These are phyloP conservation scores for Scalesia atractyloides DNA, from an alignment of 129 eudicot genomes.

Conservation along the genomic window DNA sequence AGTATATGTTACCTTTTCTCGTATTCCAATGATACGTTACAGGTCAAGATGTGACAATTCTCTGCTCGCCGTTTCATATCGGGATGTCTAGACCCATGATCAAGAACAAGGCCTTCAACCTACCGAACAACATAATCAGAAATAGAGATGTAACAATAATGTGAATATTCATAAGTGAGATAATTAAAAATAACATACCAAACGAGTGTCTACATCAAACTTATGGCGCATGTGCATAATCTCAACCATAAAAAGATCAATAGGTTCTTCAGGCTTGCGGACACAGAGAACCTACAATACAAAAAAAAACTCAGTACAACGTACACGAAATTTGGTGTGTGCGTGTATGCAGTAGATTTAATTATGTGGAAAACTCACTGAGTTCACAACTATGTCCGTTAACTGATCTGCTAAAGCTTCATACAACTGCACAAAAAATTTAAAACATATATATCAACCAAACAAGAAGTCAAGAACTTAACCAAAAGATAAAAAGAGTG, in stretches of 20 bases:
- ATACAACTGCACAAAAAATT: constrained; percentile 60
- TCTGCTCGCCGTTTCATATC: constrained; percentile 99
- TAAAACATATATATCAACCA: neutral
- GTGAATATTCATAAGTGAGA: neutral
- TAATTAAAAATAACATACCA: constrained; percentile 55
- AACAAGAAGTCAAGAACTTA: neutral
- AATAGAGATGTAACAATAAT: neutral
- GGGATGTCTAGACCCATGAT: constrained; percentile 99
- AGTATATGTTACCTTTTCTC: constrained; percentile 75
- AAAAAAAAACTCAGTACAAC: neutral
- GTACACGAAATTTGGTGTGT: neutral
- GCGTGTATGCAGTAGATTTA: constrained; percentile 2
- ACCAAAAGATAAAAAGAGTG: neutral
- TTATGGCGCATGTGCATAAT: constrained; percentile 99
- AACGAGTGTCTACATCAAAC: constrained; percentile 96
- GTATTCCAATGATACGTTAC: constrained; percentile 91
- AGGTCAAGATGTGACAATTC: constrained; percentile 84
- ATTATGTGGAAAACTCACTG: constrained; percentile 52
- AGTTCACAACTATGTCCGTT: constrained; percentile 80
- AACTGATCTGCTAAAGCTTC: constrained; percentile 95
- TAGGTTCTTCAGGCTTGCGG: constrained; percentile 87
- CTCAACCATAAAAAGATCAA: constrained; percentile 98
- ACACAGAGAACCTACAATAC: constrained; percentile 79
- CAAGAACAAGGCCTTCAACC: constrained; percentile 99
- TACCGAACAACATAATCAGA: constrained; percentile 29